Base-by-base conservation (phyloP, 441 rosid genomes). In the Gossypium aridum region DNA sequence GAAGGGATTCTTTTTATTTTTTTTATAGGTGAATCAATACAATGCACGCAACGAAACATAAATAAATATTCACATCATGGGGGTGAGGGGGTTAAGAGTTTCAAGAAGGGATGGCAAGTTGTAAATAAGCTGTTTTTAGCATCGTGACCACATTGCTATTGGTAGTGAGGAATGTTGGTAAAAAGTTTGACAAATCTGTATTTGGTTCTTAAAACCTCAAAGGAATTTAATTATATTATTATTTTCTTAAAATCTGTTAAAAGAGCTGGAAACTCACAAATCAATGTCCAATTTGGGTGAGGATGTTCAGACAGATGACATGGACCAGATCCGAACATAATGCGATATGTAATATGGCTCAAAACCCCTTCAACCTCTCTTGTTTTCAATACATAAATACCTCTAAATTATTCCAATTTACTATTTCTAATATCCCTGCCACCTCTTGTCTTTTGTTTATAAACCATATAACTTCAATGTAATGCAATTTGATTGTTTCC, bases 301-400 rank as follows among this genome's bases (percentile, higher is more conserved):
- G 17, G 59, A 4, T 12, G 17, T 25, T 39, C 28, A 23, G 2
- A 34, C 3, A 28, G 17, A 28, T 16, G 26, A 2, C 2, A 19
- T 65, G 45, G 70, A 65, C 70, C 70, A 65, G 70, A 65, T 65
- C 70, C 70, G 55, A 65, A 65, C 54, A 43, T 10, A 20, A 43
- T 65, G 70, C 70, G 55, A 43, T 65, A 10, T 34, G 8, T 0
- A 34, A 34, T 34, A 4, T 34, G 39, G 39, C 39, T 34, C 2
- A 31, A 31, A 4, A 31, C 37, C 37, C 37, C 37, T 31, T 31
- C 37, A 5, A 31, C 7, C 37, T 31, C 37, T 31, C 37, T 31
- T 31, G 7, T 31, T 31, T 31, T 31, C 37, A 5, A 34, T 34
- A 34, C 37, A 31, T 31, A 31, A 31, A 31, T 31, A 31, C 37